Evolutionary conservation across 2,329 filamentous ascomycete species (phyloP), one percentile per base, ranked within the genome.

Genomic region (Blastomyces parvus): DNA sequence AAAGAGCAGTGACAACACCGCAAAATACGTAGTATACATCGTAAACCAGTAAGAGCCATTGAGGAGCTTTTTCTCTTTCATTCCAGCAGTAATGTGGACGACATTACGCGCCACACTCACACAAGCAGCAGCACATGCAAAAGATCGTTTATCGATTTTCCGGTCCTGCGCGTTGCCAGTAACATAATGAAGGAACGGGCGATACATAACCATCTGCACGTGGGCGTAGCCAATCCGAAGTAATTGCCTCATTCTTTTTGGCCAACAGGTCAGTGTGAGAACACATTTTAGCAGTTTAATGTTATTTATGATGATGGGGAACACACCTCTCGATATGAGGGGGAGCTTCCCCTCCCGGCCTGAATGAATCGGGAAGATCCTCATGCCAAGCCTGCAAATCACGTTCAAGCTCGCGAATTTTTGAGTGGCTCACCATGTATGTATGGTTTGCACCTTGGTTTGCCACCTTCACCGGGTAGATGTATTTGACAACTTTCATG

Each of bases 331-430:
- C 84, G 30, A 92, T 83, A 70, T 92, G 86, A 42, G 87, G 83
- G 1, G 87, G 82, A 0, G 87, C 88, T 60, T 94, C 90, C 0
- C 87, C 84, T 65, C 90, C 91, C 1, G 91, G 91, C 65, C 88
- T 87, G 76, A 96, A 86, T 62, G 86, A 84, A 68, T 86, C 81
- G 0, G 92, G 93, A 33, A 99, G 74, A 64, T 81, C 78, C 61
- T 85, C 83, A 75, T 86, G 82, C 85, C 85, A 88, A 17, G 76
- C 74, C 69, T 86, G 83, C 61, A 88, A 74, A 69, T 87, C 84
- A 62, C 81, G 78, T 71, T 88, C 85, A 62, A 88, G 82, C 67
- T 87, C 85, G 27, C 84, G 79, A 48, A 88, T 87, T 67, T 83
- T 83, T 2, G 84, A 83, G 69, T 87, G 85, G 65, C 84, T 84